Percentiles rank a stretch among this genome's conserved stretches.
Conservation (phyloP, 495 filamentous ascomycete species). For the Podospora australis region DNA sequence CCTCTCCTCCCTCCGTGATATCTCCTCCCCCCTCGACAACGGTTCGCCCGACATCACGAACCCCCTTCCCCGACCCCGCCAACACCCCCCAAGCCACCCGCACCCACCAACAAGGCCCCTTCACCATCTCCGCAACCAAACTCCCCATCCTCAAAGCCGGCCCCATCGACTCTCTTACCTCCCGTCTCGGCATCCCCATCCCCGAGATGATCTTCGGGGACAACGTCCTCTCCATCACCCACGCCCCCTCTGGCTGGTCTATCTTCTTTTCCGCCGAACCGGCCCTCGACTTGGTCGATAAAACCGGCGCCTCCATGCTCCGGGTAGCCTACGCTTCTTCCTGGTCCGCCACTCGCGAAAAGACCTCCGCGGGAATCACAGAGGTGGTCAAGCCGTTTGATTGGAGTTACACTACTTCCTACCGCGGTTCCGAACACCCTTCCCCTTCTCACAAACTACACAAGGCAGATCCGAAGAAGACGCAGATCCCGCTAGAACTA, state of each 20-base stretch:
- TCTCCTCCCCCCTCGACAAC: neutral
- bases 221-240: conserved; percentile 70
- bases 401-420: conserved; percentile 91
- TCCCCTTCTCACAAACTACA: neutral
- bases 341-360: conserved; percentile 82
- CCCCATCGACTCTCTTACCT: conserved; percentile 81
- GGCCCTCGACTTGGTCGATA: conserved; percentile 85
- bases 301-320: conserved; percentile 82
- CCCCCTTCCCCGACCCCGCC: neutral
- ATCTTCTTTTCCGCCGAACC: conserved; percentile 78
- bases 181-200: conserved; percentile 70
- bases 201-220: conserved; percentile 99
- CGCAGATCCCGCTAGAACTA: conserved; percentile 72
- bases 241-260: conserved; percentile 61
- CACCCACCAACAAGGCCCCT: conserved; percentile 51
- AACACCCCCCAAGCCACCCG: conserved; percentile 29
- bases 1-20: neutral
- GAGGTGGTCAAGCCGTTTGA: conserved; percentile 94
- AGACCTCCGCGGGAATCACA: conserved; percentile 79
- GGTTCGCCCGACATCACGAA: neutral
- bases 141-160: conserved; percentile 85
- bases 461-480: neutral
- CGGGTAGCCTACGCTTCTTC: conserved; percentile 86
- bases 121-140: conserved; percentile 71
- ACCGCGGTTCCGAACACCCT: conserved; percentile 56